Evolutionary conservation across 306 rosid genomes (phyloP).

Genomic region (Prunus mongolica): DNA sequence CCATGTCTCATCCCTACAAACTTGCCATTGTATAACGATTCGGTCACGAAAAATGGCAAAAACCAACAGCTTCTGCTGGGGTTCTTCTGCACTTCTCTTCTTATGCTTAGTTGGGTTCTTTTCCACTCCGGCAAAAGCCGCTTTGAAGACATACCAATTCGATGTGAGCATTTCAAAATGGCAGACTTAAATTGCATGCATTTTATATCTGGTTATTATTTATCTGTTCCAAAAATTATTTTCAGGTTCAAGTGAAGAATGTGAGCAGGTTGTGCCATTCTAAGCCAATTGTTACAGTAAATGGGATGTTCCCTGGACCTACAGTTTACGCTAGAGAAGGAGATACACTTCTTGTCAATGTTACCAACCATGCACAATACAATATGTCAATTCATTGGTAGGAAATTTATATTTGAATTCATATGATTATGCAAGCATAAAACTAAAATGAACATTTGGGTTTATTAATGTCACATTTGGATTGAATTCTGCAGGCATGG

Average conservation of each 20-base stretch:
- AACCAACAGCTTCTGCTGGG: background rate
- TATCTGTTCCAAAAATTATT: background rate
- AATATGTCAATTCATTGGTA: no score
- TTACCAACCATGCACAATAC: no score
- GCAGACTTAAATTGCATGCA: background rate
- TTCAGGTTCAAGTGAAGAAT: constrained; percentile 34
- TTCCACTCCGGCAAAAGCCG: background rate
- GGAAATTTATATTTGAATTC: no score
- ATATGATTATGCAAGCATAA: constrained; percentile 1
- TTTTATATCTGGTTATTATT: no score
- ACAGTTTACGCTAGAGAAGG: constrained; percentile 25
- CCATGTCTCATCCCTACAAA: background rate
- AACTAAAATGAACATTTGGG: no score
- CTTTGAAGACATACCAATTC: background rate
- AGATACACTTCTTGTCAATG: no score
- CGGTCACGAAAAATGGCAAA: background rate
- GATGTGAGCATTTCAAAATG: background rate
- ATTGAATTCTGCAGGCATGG: constrained; percentile 24
- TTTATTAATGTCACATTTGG: no score
- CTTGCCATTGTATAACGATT: background rate
- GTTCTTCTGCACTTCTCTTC: background rate
- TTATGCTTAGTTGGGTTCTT: background rate
- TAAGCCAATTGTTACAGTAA: constrained; percentile 32
- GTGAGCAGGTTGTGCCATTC: constrained; percentile 34
- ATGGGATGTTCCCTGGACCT: constrained; percentile 40